Base-by-base conservation (phyloP, 1,284 basidiomycete species). In the Fomitopsis pinicola region DNA sequence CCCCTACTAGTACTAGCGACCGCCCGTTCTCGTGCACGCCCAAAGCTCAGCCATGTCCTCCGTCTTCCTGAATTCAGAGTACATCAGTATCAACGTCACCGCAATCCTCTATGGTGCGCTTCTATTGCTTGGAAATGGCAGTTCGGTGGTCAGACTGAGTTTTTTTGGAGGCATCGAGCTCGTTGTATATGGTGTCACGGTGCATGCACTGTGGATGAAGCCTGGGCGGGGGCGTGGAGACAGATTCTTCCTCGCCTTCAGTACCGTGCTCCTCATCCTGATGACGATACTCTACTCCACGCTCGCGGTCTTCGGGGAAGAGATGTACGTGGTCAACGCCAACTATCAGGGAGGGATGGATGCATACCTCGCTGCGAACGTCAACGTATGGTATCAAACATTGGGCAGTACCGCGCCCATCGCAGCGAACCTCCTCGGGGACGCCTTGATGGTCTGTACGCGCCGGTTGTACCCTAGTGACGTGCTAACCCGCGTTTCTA, bases 61-160 rank as follows among this genome's bases (percentile, higher is more conserved):
- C 8, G 2, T 9, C 5, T 67, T 69, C 59, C 65, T 69, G 59
- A 62, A 71, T 57, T 62, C 65, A 12, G 68, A 64, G 50, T 71
- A 71, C 59, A 59, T 70, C 54, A 69, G 69, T 15, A 68, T 63
- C 60, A 64, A 66, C 59, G 61, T 69, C 50, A 66, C 64, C 46
- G 64, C 64, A 19, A 70, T 71, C 7, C 40, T 71, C 12, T 71
- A 71, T 54, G 69, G 70, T 70, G 59, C 30, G 30, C 7, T 7
- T 33, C 30, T 33, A n/a, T n/a, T n/a, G n/a, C n/a, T n/a, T 7
- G 30, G 3, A 3, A 33, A 33, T 33, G 30, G 3, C 30, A 7
- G 30, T 7, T 3, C 30, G 3, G 22, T 10, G 10, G 17, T 33
- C 46, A 14, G 30, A 53, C 19, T 35, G 40, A 55, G 35, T 7